Percentiles rank a stretch among this genome's conserved stretches.
Conservation (phyloP, 2,329 filamentous ascomycete genomes). For the Paraphoma sp. region DNA sequence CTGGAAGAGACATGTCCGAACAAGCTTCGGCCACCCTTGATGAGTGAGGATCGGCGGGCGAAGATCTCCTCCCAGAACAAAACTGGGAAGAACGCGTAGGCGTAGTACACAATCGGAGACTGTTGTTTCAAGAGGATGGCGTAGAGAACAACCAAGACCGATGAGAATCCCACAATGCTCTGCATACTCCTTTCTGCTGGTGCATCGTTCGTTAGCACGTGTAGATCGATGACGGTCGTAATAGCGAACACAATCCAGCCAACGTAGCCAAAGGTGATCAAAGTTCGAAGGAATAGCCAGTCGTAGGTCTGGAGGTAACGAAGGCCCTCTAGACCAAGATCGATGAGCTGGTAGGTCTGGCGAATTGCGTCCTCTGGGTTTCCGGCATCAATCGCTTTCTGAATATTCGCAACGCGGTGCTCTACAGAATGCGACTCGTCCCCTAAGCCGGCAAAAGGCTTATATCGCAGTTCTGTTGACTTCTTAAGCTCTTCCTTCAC, state of each 20-base stretch:
- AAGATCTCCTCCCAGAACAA: constrained; percentile 97
- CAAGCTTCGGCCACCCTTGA: constrained; percentile 70
- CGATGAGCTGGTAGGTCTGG: constrained; percentile 77
- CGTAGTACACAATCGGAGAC: constrained; percentile 85
- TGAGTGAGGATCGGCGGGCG: constrained; percentile 73
- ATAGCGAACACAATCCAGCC: constrained; percentile 95
- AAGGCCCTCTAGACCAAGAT: constrained; percentile 78
- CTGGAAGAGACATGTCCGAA: constrained; percentile 72
- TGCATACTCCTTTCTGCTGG: constrained; percentile 67
- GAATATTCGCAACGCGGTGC: constrained; percentile 71
- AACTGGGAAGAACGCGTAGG: constrained; percentile 89
- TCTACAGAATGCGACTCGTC: constrained; percentile 68
- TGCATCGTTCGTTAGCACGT: constrained; percentile 77
- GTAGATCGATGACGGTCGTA: constrained; percentile 85
- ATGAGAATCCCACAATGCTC: constrained; percentile 73
- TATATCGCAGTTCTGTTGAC: constrained; percentile 76
- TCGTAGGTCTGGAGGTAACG: constrained; percentile 98
- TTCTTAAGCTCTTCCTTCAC: constrained; percentile 91
- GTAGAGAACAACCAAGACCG: constrained; percentile 76
- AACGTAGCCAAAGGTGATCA: constrained; percentile 89
- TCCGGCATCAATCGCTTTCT: constrained; percentile 68
- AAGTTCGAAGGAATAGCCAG: constrained; percentile 90
- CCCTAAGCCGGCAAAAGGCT: constrained; percentile 74
- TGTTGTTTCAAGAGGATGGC: constrained; percentile 80
- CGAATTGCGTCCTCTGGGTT: constrained; percentile 79